Conservation (phyloP, 345 rosid genomes). For the Lepidium didymum region DNA sequence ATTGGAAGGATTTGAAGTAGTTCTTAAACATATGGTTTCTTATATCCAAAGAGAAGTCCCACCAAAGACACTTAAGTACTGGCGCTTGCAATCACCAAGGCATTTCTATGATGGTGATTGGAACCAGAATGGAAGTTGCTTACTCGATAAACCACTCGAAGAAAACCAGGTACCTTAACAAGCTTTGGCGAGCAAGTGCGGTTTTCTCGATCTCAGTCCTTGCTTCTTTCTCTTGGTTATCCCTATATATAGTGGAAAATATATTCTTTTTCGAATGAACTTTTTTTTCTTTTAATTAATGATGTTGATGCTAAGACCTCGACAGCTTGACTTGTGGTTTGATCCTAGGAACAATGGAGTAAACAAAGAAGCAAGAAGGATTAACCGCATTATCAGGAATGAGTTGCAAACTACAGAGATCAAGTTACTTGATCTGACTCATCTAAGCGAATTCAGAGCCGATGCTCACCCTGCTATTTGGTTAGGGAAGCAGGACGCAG, state of each 20-base stretch:
- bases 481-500: conserved; percentile 90
- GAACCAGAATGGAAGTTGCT: conserved; percentile 95
- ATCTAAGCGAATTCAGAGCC: conserved; percentile 84
- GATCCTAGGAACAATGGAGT: conserved; percentile 87
- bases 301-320: conserved; percentile 31
- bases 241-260: background rate
- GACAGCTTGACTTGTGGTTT: conserved; percentile 94
- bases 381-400: conserved; percentile 48
- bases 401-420: conserved; percentile 44
- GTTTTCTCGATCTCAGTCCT: background rate
- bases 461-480: conserved; percentile 96
- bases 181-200: background rate
- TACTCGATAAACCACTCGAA: conserved; percentile 59
- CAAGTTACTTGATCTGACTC: conserved; percentile 57
- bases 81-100: conserved; percentile 95
- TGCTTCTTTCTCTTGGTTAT: background rate
- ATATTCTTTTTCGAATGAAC: background rate
- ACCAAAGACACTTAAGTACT: conserved; percentile 56
- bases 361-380: conserved; percentile 70
- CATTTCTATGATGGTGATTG: conserved; percentile 91
- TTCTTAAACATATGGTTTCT: conserved; percentile 62
- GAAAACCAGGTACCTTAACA: conserved; percentile 49
- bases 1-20: conserved; percentile 65
- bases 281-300: background rate
- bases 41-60: conserved; percentile 60